Percentiles rank a stretch among this genome's conserved stretches.
Conservation (phyloP, 129 eudicot species). For the Ambrosia artemisiifolia region DNA sequence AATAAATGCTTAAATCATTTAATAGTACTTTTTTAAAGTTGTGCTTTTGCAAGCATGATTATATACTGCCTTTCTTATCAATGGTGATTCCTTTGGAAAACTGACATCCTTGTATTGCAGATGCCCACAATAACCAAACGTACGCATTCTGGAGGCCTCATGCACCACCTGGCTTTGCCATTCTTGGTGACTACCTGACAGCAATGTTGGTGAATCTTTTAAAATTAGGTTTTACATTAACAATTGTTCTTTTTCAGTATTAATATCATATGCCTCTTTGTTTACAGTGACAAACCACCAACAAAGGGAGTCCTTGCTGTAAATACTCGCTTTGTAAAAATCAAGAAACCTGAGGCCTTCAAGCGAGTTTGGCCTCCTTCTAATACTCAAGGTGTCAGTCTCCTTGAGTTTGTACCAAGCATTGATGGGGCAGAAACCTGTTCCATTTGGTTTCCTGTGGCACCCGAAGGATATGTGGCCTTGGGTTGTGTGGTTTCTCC, state of each 20-base stretch:
- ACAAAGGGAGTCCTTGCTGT: slow-evolving; percentile 95
- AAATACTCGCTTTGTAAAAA: slow-evolving; percentile 75
- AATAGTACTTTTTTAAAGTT: background rate
- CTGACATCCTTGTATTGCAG: slow-evolving; percentile 35
- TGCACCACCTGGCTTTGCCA: slow-evolving; percentile 96
- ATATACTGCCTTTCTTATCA: background rate
- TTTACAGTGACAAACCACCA: slow-evolving; percentile 93
- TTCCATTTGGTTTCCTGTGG: slow-evolving; percentile 96
- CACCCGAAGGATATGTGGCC: slow-evolving; percentile 92
- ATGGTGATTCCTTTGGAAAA: background rate
- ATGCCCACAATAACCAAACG: slow-evolving; percentile 54
- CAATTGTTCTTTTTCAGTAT: background rate
- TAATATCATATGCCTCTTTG: slow-evolving; percentile 11
- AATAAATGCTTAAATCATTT: slow-evolving; percentile 3
- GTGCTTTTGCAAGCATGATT: slow-evolving; percentile 5
- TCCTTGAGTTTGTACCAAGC: slow-evolving; percentile 21
- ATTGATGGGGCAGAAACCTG: slow-evolving; percentile 40
- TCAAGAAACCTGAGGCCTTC: slow-evolving; percentile 82
- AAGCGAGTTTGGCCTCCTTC: slow-evolving; percentile 70
- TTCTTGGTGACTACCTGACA: slow-evolving; percentile 94
- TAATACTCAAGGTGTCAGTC: slow-evolving; percentile 31
- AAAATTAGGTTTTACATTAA: background rate
- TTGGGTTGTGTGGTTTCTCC: slow-evolving; percentile 95
- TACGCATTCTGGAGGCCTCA: slow-evolving; percentile 97
- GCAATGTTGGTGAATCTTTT: slow-evolving; percentile 63